phyloP scores from a whole-genome alignment of 2,329 filamentous ascomycete genomes.

The Rutstroemia sp. region DNA sequence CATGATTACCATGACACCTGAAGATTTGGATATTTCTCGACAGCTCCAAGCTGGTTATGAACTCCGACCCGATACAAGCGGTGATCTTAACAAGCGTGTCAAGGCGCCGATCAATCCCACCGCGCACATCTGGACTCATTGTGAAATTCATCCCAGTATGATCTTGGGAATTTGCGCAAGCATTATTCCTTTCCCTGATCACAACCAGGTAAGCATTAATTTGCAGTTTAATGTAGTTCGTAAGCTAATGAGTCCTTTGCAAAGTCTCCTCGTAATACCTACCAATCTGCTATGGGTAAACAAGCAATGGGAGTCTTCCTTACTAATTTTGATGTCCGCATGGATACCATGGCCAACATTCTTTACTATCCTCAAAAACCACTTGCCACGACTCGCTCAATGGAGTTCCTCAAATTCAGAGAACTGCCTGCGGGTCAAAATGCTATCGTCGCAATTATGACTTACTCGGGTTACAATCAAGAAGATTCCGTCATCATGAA shows the following conservation, averaged over 20 bases:
- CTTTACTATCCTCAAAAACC: conserved; percentile 99
- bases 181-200: conserved; percentile 99
- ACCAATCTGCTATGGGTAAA: conserved; percentile 99
- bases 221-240: conserved; percentile 5
- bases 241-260: conserved; percentile 29
- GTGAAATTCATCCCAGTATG: conserved; percentile 99
- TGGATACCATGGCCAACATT: conserved; percentile 99
- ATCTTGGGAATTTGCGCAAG: conserved; percentile 96
- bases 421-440: conserved; percentile 96
- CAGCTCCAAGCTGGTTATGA: conserved; percentile 60
- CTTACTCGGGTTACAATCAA: conserved; percentile 98
- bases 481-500: conserved; percentile 99
- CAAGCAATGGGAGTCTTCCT: conserved; percentile 99
- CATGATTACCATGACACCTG: conserved; percentile 99
- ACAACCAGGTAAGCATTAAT: conserved; percentile 65
- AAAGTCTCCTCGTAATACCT: conserved; percentile 94
- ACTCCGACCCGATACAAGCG: conserved; percentile 51
- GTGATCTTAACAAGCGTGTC: conserved; percentile 76
- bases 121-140: conserved; percentile 92
- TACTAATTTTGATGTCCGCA: conserved; percentile 92
- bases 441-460: conserved; percentile 94
- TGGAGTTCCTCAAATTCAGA: conserved; percentile 98
- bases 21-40: conserved; percentile 77
- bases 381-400: conserved; percentile 88
- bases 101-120: conserved; percentile 82